These are phyloP conservation scores for Kodamaea ohmeri DNA, from an alignment of 1,139 yeast species.

Conservation along the genomic window DNA sequence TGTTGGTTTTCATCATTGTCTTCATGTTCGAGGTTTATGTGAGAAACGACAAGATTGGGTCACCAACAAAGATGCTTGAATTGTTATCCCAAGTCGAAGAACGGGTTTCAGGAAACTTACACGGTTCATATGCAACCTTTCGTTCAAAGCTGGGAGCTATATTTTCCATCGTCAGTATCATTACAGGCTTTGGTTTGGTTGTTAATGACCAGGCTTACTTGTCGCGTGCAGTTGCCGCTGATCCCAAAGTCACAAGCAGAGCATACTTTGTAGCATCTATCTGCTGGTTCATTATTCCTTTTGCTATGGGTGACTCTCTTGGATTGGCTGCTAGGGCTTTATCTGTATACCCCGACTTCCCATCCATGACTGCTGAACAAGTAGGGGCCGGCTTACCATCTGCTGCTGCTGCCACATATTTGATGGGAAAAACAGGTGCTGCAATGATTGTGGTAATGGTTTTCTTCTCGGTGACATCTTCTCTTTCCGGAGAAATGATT, in stretches of 20 bases:
- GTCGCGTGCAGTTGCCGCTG: slow-evolving; percentile 35
- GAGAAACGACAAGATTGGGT: slow-evolving; percentile 41
- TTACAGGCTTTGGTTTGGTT: slow-evolving; percentile 57
- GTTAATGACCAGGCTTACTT: slow-evolving; percentile 64
- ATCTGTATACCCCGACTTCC: slow-evolving; percentile 27
- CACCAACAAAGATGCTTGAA: slow-evolving; percentile 46
- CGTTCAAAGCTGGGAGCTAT: slow-evolving; percentile 42
- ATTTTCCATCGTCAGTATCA: slow-evolving; percentile 30
- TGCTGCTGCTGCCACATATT: slow-evolving; percentile 40
- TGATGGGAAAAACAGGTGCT: slow-evolving; percentile 46
- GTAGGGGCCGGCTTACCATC: slow-evolving; percentile 41
- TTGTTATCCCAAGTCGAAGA: slow-evolving; percentile 31
- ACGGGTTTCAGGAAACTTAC: slow-evolving; percentile 42
- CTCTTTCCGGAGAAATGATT: slow-evolving; percentile 48
- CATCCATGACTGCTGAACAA: slow-evolving; percentile 21
- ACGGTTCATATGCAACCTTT: slow-evolving; percentile 49
- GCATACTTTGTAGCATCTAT: slow-evolving; percentile 46
- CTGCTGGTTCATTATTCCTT: slow-evolving; percentile 42
- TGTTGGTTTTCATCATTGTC: slow-evolving; percentile 36
- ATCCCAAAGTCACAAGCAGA: slow-evolving; percentile 31
- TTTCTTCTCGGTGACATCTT: slow-evolving; percentile 49
- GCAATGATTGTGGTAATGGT: slow-evolving; percentile 43
- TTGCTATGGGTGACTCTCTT: slow-evolving; percentile 41
- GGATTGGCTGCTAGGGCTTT: slow-evolving; percentile 40
- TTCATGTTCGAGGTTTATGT: slow-evolving; percentile 44